Base-by-base conservation (phyloP, 2,329 filamentous ascomycete species). In the Achaetomium macrosporum region DNA sequence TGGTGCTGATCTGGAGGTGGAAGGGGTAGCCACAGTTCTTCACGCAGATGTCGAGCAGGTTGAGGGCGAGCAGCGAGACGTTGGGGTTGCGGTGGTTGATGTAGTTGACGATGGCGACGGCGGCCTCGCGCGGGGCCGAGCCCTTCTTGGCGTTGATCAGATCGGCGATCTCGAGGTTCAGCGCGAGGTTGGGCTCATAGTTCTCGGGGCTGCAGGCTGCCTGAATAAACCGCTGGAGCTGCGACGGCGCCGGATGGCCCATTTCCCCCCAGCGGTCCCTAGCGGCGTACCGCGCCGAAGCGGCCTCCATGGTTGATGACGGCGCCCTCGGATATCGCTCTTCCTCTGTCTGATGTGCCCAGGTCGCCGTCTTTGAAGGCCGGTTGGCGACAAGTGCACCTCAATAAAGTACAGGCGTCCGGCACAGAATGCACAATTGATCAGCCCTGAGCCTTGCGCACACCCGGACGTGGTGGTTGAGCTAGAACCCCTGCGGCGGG, bases 1-100 rank as follows among this genome's bases (percentile, higher is more conserved):
- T 99, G 61, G 93, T 97, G 71, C 88, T 91, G 68, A 99, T 96
- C 72, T 99, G 93, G 54, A 99, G 83, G 67, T 99, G 93, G 71
- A 99, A 99, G 1, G 93, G 91, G 69, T 99, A 99, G 64, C 93
- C 93, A 78, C 93, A 99, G 74, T 99, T 99, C 77, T 99, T 99
- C 71, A 97, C 93, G 71, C 93, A 97, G 59, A 97, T 97, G 69
- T 99, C 93, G 67, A 99, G 88, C 61, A 99, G 82, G 74, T 85
- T 85, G 66, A 97, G 79, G 55, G 93, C 92, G 54, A 97, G 80
- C 61, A 99, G 76, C 56, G 91, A 87, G 61, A 99, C 90, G 70
- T 96, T 97, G 56, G 91, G 88, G 69, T 97, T 99, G 69, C 93
- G 88, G 71, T 95, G 90, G 74, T 99, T 99, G 76, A 97, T 85